Base-by-base conservation (phyloP, 2,329 filamentous ascomycete species). In the Colletotrichum tofieldiae region DNA sequence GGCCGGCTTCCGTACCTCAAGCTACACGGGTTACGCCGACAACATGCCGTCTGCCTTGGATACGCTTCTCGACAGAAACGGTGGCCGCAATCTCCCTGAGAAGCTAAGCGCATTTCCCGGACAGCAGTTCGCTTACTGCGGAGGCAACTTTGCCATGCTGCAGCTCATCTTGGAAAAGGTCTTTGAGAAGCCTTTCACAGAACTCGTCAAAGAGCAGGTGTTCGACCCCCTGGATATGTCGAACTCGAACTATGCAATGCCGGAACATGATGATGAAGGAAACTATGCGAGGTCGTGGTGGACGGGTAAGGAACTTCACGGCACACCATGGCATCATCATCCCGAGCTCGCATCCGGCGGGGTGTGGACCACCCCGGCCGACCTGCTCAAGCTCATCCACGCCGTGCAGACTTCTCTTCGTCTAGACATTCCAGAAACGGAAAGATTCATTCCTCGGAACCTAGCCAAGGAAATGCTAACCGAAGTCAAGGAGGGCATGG, bases 361-460 rank as follows among this genome's bases (percentile, higher is more conserved):
- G 1, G 55, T 77, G 20, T 77, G 75, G 76, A 77, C 74, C 29
- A 77, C 76, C 3, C 76, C 76, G 4, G 72, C 67, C 4, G 76
- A 77, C 5, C 67, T 77, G 1, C 66, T 77, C 26, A 76, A 73
- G 41, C 71, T 72, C 2, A 41, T 76, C 9, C 23, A 54, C 12
- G 76, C 67, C 12, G 67, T 76, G 12, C 76, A 77, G 39, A 49
- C 45, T 20, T 77, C 76, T 4, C 71, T 77, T 1, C 5, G n/a
- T 1, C 12, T 39, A 5, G 41, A 67, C 5, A 23, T 8, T 6
- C 37, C 45, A 2, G 54, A 54, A 0, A 29, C 29, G 2, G 70
- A 73, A 11, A 64, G 56, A 3, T 74, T 76, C 9, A 68, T 77
- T n/a, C 51, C 59, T 0, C 60, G 59, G 37, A 65, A 62, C 1